A percentile compares a stretch with the other conserved stretches of the same genome.
Conservation (phyloP, 768 basidiomycete genomes). For the Leccinum aurantiacum region DNA sequence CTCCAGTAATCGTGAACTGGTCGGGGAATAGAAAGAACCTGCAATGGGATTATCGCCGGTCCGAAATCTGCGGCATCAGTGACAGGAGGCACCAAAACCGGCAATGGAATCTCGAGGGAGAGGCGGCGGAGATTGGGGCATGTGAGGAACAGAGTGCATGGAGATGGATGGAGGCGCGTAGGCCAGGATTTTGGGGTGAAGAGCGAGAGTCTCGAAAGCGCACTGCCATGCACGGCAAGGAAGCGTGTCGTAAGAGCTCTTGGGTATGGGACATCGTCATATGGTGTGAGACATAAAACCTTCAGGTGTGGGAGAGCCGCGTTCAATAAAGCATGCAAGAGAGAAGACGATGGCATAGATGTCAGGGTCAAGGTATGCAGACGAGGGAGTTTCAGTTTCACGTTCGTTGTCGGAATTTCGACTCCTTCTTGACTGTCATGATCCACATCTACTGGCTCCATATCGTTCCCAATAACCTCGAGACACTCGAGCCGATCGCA, state of each 20-base stretch:
- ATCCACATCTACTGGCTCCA: conserved; percentile 53
- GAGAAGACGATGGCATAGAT: conserved; percentile 64
- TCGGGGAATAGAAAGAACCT: conserved; percentile 74
- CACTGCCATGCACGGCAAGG: conserved; percentile 56
- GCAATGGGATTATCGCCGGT: conserved; percentile 40
- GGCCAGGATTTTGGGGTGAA: conserved; percentile 73
- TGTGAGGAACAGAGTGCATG: conserved; percentile 44
- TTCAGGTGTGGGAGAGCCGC: conserved; percentile 61
- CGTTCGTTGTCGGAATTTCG: conserved; percentile 29
- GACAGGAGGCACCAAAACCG: conserved; percentile 40
- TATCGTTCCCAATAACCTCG: conserved; percentile 59
- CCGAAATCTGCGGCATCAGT: conserved; percentile 24
- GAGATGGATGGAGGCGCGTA: conserved; percentile 55
- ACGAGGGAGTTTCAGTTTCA: conserved; percentile 50
- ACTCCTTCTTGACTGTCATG: conserved; percentile 21
- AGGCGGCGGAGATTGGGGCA: conserved; percentile 64
- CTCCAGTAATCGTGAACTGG: conserved; percentile 60
- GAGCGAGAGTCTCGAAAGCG: conserved; percentile 60
- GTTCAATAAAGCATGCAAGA: conserved; percentile 57
- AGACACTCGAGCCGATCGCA: conserved; percentile 62
- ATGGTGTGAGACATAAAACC: conserved; percentile 71
- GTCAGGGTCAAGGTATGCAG: conserved; percentile 62
- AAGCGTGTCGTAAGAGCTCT: conserved; percentile 57
- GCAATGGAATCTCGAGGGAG: conserved; percentile 70
- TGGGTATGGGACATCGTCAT: conserved; percentile 64